Evolutionary conservation across 345 rosid species (phyloP).

Genomic region (Crucihimalaya himalaica): DNA sequence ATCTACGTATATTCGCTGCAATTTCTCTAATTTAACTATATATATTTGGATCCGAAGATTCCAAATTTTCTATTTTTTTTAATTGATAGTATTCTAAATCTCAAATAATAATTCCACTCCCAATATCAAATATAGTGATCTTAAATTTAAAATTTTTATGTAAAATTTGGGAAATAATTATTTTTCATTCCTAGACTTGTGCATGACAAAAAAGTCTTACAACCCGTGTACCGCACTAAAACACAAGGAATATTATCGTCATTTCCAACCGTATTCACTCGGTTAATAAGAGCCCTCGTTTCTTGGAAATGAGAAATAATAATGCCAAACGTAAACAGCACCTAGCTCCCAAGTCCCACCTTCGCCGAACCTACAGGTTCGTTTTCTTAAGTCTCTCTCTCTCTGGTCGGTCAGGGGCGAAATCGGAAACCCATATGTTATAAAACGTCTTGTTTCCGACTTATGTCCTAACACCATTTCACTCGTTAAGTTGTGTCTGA

Average conservation of each 20-base stretch:
- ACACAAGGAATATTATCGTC: neutral
- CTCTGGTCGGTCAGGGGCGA: constrained; percentile 32
- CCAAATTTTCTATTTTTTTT: too few species aligned
- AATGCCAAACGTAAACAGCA: constrained; percentile 10
- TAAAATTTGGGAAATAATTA: too few species aligned
- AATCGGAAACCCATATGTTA: neutral
- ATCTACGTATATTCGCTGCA: too few species aligned
- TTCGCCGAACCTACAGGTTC: constrained; percentile 29
- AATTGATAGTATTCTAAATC: too few species aligned
- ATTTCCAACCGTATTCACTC: neutral
- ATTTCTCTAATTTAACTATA: too few species aligned
- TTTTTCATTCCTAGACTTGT: neutral
- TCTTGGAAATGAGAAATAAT: neutral
- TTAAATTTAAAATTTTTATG: too few species aligned
- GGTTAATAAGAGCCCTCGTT: neutral
- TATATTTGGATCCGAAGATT: too few species aligned
- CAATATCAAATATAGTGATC: too few species aligned
- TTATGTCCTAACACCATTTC: constrained; percentile 21
- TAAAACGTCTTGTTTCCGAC: neutral
- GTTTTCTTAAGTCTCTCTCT: neutral
- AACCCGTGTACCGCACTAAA: constrained; percentile 7
- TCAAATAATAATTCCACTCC: too few species aligned
- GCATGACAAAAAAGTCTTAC: neutral
- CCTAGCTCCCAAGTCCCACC: too few species aligned
- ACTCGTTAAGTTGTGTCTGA: constrained; percentile 3